Conservation (phyloP, 495 filamentous ascomycete genomes). For the Pseudotulostoma volvatum region DNA sequence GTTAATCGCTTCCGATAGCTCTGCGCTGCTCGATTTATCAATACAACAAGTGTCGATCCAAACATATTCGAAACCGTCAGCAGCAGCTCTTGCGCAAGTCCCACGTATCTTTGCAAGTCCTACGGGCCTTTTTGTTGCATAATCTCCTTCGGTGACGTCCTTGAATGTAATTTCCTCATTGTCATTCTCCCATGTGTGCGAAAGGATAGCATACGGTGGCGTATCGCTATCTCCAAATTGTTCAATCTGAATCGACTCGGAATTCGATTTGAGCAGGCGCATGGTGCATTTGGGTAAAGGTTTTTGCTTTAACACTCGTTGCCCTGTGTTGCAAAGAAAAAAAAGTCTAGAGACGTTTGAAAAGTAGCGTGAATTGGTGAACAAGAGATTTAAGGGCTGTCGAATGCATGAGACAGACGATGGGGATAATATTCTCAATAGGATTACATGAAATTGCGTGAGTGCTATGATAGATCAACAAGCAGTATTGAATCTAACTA, state of each 20-base stretch:
- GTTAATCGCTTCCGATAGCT: slow-evolving; percentile 26
- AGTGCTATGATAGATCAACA: no score
- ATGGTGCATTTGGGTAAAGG: no score
- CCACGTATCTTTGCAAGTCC: slow-evolving; percentile 13
- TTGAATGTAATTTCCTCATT: slow-evolving; percentile 16
- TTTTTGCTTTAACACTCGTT: no score
- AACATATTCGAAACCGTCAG: slow-evolving; percentile 10
- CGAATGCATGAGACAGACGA: no score
- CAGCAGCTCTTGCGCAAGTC: slow-evolving; percentile 7
- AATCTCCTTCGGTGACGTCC: slow-evolving; percentile 7
- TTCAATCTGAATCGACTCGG: background rate
- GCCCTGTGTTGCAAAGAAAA: no score
- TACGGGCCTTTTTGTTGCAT: background rate
- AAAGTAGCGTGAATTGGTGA: no score
- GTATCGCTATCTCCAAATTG: background rate
- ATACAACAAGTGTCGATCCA: slow-evolving; percentile 33
- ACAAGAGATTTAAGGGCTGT: no score
- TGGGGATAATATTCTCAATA: no score
- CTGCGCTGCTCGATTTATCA: slow-evolving; percentile 17
- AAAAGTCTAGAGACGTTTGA: no score
- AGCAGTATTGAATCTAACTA: no score
- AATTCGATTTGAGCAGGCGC: background rate
- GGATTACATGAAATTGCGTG: no score
- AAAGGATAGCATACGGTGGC: slow-evolving; percentile 17
- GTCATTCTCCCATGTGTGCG: slow-evolving; percentile 19